Evolutionary conservation across 83 land plant species (phyloP).

Genomic region (Diphasiastrum complanatum): DNA sequence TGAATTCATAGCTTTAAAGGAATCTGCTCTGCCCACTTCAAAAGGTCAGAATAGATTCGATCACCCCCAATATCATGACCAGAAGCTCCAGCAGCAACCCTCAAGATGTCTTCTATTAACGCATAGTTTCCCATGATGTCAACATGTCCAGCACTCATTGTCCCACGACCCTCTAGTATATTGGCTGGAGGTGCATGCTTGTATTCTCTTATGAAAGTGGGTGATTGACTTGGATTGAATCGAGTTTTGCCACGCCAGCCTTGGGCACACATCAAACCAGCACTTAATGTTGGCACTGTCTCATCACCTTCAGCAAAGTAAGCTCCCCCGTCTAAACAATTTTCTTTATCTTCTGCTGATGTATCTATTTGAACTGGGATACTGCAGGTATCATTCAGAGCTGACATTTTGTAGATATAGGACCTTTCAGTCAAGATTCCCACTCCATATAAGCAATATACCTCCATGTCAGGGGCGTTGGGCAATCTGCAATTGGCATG

Average conservation of each 20-base stretch:
- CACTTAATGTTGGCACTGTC: conserved; percentile 73
- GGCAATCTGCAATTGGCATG: conserved; percentile 82
- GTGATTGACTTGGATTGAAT: conserved; percentile 68
- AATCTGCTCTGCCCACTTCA: conserved; percentile 69
- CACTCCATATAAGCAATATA: conserved; percentile 76
- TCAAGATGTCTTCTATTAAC: conserved; percentile 71
- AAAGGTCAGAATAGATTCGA: conserved; percentile 51
- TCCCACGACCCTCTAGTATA: conserved; percentile 74
- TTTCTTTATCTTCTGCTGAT: conserved; percentile 47
- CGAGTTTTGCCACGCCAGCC: conserved; percentile 80
- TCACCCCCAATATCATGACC: conserved; percentile 81
- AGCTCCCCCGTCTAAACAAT: conserved; percentile 66
- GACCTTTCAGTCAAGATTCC: conserved; percentile 78
- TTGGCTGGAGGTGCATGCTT: conserved; percentile 70
- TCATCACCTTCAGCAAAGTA: conserved; percentile 76
- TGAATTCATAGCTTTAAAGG: no score
- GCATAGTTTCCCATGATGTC: conserved; percentile 90
- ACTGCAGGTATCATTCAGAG: conserved; percentile 45
- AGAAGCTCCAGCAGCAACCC: conserved; percentile 79
- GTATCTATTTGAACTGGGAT: conserved; percentile 73
- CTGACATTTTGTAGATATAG: conserved; percentile 56
- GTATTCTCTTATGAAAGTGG: conserved; percentile 63
- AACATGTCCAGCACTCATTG: conserved; percentile 80
- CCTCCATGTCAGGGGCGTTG: conserved; percentile 80
- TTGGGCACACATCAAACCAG: conserved; percentile 89